Conservation (phyloP, 371 early-diverging fungal species). For the Basidiobolus meristosporus region DNA sequence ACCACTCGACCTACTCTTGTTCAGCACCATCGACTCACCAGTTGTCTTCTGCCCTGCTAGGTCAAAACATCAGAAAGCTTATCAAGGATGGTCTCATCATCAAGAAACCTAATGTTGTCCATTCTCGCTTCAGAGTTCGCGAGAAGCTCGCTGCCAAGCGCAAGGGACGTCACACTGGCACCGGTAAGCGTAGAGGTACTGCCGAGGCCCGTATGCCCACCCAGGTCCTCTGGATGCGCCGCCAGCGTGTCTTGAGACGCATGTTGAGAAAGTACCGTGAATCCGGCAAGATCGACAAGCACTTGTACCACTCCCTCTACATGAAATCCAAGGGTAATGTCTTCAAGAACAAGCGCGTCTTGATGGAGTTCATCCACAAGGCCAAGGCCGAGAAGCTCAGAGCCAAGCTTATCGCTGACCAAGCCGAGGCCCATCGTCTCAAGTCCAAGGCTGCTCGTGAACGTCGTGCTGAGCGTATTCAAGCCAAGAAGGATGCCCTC, state of each 20-base stretch:
- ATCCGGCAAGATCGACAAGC: constrained; percentile 94
- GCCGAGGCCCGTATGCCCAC: constrained; percentile 98
- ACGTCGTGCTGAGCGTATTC: constrained; percentile 71
- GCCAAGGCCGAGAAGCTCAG: constrained; percentile 98
- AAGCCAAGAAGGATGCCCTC: constrained; percentile 73
- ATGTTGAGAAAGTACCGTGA: constrained; percentile 96
- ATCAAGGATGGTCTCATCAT: constrained; percentile 91
- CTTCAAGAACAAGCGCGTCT: constrained; percentile 99
- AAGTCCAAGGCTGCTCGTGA: constrained; percentile 93
- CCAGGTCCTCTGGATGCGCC: constrained; percentile 97
- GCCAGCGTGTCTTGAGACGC: constrained; percentile 96
- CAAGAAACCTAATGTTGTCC: constrained; percentile 84
- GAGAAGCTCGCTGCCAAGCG: constrained; percentile 88
- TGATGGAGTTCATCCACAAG: constrained; percentile 99
- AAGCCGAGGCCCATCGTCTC: constrained; percentile 95
- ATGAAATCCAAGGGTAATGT: constrained; percentile 99
- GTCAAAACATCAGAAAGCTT: constrained; percentile 93
- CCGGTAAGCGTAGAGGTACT: constrained; percentile 98
- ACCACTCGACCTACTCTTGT: not conserved
- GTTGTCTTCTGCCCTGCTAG: constrained; percentile 13
- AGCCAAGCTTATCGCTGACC: constrained; percentile 86
- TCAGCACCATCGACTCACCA: not conserved
- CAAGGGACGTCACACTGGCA: constrained; percentile 97
- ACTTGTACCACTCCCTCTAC: constrained; percentile 96
- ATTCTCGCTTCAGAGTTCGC: constrained; percentile 94